phyloP scores from a whole-genome alignment of 331 rosid genomes.

The Dryas integrifolia region DNA sequence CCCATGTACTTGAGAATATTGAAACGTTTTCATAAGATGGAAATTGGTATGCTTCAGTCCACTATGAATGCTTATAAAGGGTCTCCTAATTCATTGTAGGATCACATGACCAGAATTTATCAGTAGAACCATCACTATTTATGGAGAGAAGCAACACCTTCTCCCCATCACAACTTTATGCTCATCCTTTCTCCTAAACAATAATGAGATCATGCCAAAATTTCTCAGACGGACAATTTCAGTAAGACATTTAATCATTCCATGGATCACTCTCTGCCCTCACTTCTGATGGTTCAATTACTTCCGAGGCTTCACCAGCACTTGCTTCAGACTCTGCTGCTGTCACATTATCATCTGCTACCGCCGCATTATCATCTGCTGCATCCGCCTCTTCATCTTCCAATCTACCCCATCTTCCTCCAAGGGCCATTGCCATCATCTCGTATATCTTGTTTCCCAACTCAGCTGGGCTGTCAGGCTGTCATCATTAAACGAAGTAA shows the following conservation, averaged over 20 bases:
- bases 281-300: constrained; percentile 85
- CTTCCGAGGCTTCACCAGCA: constrained; percentile 41
- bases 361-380: neutral
- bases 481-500: constrained; percentile 25
- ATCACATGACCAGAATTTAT: neutral
- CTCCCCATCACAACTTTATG: neutral
- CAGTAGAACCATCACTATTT: neutral
- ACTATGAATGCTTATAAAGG: neutral
- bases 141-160: neutral
- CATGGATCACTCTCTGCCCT: constrained; percentile 85
- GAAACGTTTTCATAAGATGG: neutral
- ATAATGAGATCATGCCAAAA: constrained; percentile 30
- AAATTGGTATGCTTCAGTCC: neutral
- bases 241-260: constrained; percentile 46
- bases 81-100: neutral
- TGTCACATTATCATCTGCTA: constrained; percentile 5
- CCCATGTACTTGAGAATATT: neutral
- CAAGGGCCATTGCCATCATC: constrained; percentile 95
- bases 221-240: neutral
- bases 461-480: constrained; percentile 99
- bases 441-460: constrained; percentile 88
- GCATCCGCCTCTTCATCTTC: constrained; percentile 46
- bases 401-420: constrained; percentile 95
- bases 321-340: constrained; percentile 39
- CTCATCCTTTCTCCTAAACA: neutral